A percentile compares a stretch with the other conserved stretches of the same genome.
Evolutionary conservation across 2,329 filamentous ascomycete species (phyloP).

Genomic region (Calonectria pteridis): DNA sequence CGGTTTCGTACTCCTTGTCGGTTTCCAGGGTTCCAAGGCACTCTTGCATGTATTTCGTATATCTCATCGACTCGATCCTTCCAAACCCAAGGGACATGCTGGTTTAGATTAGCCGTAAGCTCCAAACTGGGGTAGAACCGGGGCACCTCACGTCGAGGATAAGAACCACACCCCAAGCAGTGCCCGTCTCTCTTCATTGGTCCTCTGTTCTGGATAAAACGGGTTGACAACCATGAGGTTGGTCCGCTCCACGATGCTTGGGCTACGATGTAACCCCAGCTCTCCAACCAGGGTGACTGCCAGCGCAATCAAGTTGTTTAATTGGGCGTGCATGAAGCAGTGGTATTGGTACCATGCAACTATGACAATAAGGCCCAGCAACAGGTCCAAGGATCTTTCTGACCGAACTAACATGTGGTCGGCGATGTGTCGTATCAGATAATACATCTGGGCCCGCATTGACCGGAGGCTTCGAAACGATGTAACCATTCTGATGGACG

Average conservation of each 20-base stretch:
- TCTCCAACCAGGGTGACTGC: slow-evolving; percentile 62
- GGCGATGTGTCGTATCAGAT: slow-evolving; percentile 59
- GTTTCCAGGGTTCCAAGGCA: slow-evolving; percentile 61
- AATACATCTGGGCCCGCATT: slow-evolving; percentile 64
- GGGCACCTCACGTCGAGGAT: slow-evolving; percentile 60
- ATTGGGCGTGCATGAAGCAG: slow-evolving; percentile 65
- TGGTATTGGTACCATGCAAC: slow-evolving; percentile 67
- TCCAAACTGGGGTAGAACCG: fast-evolving
- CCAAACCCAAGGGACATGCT: slow-evolving; percentile 58
- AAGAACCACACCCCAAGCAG: slow-evolving; percentile 68
- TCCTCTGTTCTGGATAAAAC: slow-evolving; percentile 53
- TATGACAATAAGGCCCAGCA: slow-evolving; percentile 63
- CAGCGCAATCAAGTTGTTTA: slow-evolving; percentile 64
- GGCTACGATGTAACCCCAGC: slow-evolving; percentile 58
- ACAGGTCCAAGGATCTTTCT: slow-evolving; percentile 62
- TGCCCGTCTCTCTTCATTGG: slow-evolving; percentile 65
- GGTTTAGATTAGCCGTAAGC: slow-evolving; percentile 15
- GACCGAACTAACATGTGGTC: slow-evolving; percentile 64
- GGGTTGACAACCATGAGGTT: slow-evolving; percentile 58
- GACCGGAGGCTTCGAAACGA: slow-evolving; percentile 60
- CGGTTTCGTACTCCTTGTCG: slow-evolving; percentile 59
- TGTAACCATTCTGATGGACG: slow-evolving; percentile 63
- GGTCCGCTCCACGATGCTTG: slow-evolving; percentile 56
- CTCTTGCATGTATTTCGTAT: slow-evolving; percentile 64
- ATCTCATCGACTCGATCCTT: slow-evolving; percentile 62